phyloP scores from a whole-genome alignment of 805 yeast genomes.

The Hanseniaspora thailandica region DNA sequence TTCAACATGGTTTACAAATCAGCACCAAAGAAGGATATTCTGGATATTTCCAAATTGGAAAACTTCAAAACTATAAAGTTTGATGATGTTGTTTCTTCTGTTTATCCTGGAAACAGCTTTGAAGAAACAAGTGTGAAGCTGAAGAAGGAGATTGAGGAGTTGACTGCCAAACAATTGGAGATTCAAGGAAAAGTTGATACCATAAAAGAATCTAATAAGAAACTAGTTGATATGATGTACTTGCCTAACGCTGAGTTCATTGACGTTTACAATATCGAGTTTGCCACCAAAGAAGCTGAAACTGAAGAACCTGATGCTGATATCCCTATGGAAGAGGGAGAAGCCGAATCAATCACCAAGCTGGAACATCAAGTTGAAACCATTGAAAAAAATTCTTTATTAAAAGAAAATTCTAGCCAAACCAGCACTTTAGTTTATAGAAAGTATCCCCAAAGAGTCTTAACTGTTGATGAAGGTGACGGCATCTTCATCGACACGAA shows the following conservation, averaged over 20 bases:
- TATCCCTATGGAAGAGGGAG: not conserved
- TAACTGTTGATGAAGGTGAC: not conserved
- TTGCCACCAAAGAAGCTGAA: not conserved
- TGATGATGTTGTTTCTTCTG: not conserved
- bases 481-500: not conserved
- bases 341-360: no score
- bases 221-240: not conserved
- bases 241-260: not conserved
- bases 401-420: not conserved
- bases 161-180: not conserved
- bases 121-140: not conserved
- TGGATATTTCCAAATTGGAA: not conserved
- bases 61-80: not conserved
- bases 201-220: not conserved
- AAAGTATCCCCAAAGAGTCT: not conserved
- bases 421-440: not conserved
- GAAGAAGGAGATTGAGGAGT: not conserved
- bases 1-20: slow-evolving; percentile 3
- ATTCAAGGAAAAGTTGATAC: not conserved
- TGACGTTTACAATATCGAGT: not conserved
- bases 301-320: not conserved
- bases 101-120: not conserved
- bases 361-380: no score
- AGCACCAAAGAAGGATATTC: not conserved
- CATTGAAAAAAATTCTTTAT: not conserved